phyloP scores from a whole-genome alignment of 1,139 yeast species.

The Ogataea hybrid region DNA sequence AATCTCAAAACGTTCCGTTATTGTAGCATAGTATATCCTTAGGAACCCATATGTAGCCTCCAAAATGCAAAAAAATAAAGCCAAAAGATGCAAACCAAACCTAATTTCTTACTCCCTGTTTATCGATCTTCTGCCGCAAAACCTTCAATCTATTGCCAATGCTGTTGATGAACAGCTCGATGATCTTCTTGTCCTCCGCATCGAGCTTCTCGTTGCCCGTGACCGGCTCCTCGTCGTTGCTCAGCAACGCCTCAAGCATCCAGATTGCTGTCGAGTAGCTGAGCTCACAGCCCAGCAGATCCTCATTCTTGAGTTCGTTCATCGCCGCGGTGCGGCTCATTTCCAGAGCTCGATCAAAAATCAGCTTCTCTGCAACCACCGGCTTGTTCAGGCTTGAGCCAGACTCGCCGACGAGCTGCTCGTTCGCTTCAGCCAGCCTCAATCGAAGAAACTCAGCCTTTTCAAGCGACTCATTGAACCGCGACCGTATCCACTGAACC shows the following conservation, averaged over 20 bases:
- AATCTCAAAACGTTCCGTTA: conserved; percentile 3
- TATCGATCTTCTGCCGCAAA: conserved; percentile 44
- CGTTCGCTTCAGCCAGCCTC: conserved; percentile 52
- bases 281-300: conserved; percentile 75
- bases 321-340: conserved; percentile 90
- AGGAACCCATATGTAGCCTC: conserved; percentile 9
- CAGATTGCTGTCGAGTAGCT: conserved; percentile 90
- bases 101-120: conserved; percentile 16
- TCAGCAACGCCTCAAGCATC: conserved; percentile 89
- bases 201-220: conserved; percentile 41
- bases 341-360: conserved; percentile 91
- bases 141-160: conserved; percentile 68
- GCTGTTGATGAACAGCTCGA: conserved; percentile 73
- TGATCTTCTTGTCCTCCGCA: conserved; percentile 67
- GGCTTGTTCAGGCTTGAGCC: conserved; percentile 12
- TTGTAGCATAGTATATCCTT: conserved; percentile 4
- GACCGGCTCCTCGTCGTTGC: conserved; percentile 42
- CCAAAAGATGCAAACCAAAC: conserved; percentile 6
- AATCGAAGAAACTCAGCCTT: conserved; percentile 77
- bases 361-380: conserved; percentile 71
- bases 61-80: conserved; percentile 9
- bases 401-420: conserved; percentile 21
- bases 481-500: conserved; percentile 91
- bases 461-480: conserved; percentile 84
- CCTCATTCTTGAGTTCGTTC: conserved; percentile 76